Evolutionary conservation across 306 rosid genomes (phyloP), one percentile per base, ranked within the genome.

Genomic region (Erythrophleum fordii): DNA sequence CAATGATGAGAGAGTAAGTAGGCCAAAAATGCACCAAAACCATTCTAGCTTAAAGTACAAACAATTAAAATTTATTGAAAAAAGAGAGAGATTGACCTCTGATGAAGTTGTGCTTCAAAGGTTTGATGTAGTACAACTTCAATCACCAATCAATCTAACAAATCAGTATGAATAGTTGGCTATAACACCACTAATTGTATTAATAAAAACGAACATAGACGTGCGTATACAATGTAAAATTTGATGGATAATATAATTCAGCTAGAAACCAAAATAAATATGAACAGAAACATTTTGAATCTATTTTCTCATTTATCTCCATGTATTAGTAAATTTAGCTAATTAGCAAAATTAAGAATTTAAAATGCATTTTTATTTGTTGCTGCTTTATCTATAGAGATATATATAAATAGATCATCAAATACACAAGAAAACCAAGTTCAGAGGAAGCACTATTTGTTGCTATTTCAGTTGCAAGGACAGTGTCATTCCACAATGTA

Each of bases 381-480:
- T 10, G 17, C 61, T 55, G 14, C 61, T 58, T 22, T 22, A 16
- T 12, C 51, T 44, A 5, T 22, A 6, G 29, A 1, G 7, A 52
- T 51, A 14, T 62, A 31, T 64, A 10, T 5, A 52, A 70, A 22
- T 11, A 52, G 9, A 42, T 22, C 52, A 37, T n/a, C 69, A 31
- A 31, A 48, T 53, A 64, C 62, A 39, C 5, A 61, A 23, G 29
- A 18, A 22, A 45, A 53, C 14, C 25, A 64, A 49, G 34, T 35
- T 49, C 2, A n/a, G 13, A 44, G 22, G 68, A 69, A 42, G 9
- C 35, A 9, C 6, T 6, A 53, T 26, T 69, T 41, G 29, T 35
- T 8, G 11, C 35, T 65, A 42, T 49, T 81, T 61, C 46, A 35
- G 76, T 58, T 25, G 73, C 23, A 71, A n/a, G n/a, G 55, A 53